Evolutionary conservation across 805 yeast species (phyloP).

Genomic region (Hanseniaspora guilliermondii): DNA sequence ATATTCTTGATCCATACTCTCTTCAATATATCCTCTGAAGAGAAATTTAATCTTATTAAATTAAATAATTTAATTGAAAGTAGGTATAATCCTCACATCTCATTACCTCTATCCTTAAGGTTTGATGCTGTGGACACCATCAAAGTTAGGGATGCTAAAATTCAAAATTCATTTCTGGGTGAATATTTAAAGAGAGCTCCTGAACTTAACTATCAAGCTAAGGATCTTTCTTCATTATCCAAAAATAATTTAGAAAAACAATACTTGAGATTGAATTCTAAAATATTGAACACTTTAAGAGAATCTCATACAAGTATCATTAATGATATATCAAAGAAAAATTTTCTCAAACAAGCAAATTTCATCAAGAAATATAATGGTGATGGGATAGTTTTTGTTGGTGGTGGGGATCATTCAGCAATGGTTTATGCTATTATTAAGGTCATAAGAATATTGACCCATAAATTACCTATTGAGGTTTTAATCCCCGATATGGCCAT

Average conservation of each 20-base stretch:
- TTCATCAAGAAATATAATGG: slow-evolving; percentile 1
- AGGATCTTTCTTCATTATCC: not conserved
- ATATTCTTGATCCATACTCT: not conserved
- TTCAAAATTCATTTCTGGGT: not conserved
- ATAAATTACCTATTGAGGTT: slow-evolving; percentile 60
- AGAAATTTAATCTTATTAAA: not conserved
- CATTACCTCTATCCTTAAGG: not conserved
- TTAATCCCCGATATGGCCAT: slow-evolving; percentile 47
- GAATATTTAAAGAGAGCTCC: not conserved
- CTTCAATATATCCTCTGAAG: not conserved
- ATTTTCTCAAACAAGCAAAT: not conserved
- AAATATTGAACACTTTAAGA: not conserved
- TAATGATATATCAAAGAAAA: not conserved
- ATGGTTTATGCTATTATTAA: slow-evolving; percentile 52
- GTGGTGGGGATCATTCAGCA: slow-evolving; percentile 71
- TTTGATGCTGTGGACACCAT: not conserved
- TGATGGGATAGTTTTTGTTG: slow-evolving; percentile 53
- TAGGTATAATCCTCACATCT: not conserved
- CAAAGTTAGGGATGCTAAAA: not conserved
- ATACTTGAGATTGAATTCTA: not conserved
- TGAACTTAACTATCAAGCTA: not conserved
- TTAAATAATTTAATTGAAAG: not conserved
- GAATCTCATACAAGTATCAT: not conserved
- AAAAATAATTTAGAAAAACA: not conserved
- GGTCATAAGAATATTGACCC: slow-evolving; percentile 47